Conservation (phyloP, 2,329 filamentous ascomycete genomes). For the Fusarium scirpi region DNA sequence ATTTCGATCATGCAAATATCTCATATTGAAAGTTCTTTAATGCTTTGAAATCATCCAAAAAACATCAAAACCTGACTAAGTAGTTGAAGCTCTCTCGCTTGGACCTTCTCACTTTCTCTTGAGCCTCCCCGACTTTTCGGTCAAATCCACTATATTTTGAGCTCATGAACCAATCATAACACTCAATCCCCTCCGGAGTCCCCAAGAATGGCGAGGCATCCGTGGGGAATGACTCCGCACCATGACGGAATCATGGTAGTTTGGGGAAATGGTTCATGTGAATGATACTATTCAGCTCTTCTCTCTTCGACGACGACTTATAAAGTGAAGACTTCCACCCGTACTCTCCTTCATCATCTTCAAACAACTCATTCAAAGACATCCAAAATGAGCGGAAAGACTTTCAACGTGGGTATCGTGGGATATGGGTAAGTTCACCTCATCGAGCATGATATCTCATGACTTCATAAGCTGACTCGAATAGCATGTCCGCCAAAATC, state of each 20-base stretch:
- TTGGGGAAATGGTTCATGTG: conserved; percentile 19
- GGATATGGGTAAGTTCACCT: conserved; percentile 61
- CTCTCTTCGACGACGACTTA: conserved; percentile 1
- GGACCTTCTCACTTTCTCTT: conserved; percentile 33
- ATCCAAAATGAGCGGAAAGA: conserved; percentile 52
- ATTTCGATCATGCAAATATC: neutral
- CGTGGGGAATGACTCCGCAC: conserved; percentile 41
- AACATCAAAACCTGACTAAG: conserved; percentile 22
- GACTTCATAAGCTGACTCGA: conserved; percentile 36
- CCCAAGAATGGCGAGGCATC: conserved; percentile 31
- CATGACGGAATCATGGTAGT: conserved; percentile 44
- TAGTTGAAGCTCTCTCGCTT: conserved; percentile 25
- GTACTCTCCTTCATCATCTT: neutral
- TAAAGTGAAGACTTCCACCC: conserved; percentile 1
- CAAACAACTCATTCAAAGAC: neutral
- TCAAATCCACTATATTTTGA: conserved; percentile 37
- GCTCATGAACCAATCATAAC: conserved; percentile 30
- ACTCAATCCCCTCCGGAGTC: conserved; percentile 18
- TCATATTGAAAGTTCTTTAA: neutral
- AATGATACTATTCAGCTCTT: conserved; percentile 12
- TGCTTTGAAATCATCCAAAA: neutral
- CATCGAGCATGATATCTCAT: conserved; percentile 5
- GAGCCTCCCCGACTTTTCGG: conserved; percentile 37
- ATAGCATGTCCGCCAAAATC: conserved; percentile 75
- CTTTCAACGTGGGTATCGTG: conserved; percentile 63